These are phyloP conservation scores for Coniosporium tulheliwenetii DNA, from an alignment of 2,329 filamentous ascomycete genomes.

Conservation along the genomic window DNA sequence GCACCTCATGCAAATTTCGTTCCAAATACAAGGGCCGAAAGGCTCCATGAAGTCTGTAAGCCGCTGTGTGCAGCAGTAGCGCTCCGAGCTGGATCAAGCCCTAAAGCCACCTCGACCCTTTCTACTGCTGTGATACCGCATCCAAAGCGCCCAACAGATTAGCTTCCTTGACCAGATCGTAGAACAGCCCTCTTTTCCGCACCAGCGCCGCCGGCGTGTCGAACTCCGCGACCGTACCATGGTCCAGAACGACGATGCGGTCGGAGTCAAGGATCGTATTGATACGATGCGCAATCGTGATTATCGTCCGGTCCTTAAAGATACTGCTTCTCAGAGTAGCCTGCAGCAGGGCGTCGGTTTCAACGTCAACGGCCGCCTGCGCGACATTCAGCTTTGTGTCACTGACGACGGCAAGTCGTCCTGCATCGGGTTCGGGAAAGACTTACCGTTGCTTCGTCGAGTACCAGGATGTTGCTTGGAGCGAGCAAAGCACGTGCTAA, in stretches of 20 bases:
- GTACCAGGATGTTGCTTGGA: slow-evolving; percentile 88
- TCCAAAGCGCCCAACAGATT: slow-evolving; percentile 44
- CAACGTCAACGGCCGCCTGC: slow-evolving; percentile 51
- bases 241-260: slow-evolving; percentile 84
- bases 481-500: slow-evolving; percentile 86
- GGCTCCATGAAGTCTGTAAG: background rate
- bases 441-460: slow-evolving; percentile 83
- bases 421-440: background rate
- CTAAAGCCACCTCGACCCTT: background rate
- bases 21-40: no score
- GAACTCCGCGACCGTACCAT: slow-evolving; percentile 82
- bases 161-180: slow-evolving; percentile 81
- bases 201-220: slow-evolving; percentile 71
- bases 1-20: no score
- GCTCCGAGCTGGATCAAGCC: no score
- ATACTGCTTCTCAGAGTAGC: slow-evolving; percentile 45
- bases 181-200: slow-evolving; percentile 63
- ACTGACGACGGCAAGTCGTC: background rate
- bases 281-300: slow-evolving; percentile 95
- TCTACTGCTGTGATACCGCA: background rate
- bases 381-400: slow-evolving; percentile 1
- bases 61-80: no score
- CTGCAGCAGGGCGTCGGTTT: slow-evolving; percentile 51
- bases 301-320: slow-evolving; percentile 88
- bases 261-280: slow-evolving; percentile 89